These are phyloP conservation scores for Nicotiana attenuata DNA, from an alignment of 257 asterid genomes.

Conservation along the genomic window DNA sequence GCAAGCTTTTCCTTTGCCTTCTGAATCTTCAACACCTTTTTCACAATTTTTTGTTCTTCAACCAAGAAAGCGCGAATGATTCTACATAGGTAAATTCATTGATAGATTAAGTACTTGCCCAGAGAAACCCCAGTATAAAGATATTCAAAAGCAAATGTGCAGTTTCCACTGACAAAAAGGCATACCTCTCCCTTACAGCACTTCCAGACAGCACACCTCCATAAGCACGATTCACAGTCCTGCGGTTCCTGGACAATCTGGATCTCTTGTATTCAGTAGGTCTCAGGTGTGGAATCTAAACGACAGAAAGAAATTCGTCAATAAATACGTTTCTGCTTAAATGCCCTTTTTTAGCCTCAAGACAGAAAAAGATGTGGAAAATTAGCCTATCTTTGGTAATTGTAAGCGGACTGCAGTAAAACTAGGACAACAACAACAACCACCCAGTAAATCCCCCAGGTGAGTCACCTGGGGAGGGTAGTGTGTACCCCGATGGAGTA, in stretches of 20 bases:
- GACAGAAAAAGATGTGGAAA: neutral
- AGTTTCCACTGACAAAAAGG: neutral
- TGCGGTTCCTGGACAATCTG: constrained; percentile 57
- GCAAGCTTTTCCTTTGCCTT: constrained; percentile 54
- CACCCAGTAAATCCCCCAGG: too few relatives aligned
- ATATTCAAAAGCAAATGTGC: neutral
- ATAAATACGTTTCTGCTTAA: neutral
- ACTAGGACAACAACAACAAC: neutral
- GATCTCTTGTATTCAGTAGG: constrained; percentile 81
- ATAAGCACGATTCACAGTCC: constrained; percentile 72
- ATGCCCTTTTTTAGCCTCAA: neutral
- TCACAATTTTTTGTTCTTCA: constrained; percentile 70
- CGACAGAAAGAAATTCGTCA: constrained; percentile 1
- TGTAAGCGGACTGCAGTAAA: neutral
- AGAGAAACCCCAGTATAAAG: neutral
- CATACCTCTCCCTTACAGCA: constrained; percentile 70
- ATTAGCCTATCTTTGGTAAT: neutral
- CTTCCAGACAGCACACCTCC: constrained; percentile 66
- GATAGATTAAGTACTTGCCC: neutral
- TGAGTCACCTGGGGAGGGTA: too few relatives aligned
- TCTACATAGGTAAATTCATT: constrained; percentile 20
- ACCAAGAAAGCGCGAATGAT: constrained; percentile 70
- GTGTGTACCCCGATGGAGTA: too few relatives aligned
- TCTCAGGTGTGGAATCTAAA: constrained; percentile 67
- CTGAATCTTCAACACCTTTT: constrained; percentile 69